Percentiles rank a stretch among this genome's conserved stretches.
Evolutionary conservation across 2,329 filamentous ascomycete genomes (phyloP).

Genomic region (Hortaea werneckii): DNA sequence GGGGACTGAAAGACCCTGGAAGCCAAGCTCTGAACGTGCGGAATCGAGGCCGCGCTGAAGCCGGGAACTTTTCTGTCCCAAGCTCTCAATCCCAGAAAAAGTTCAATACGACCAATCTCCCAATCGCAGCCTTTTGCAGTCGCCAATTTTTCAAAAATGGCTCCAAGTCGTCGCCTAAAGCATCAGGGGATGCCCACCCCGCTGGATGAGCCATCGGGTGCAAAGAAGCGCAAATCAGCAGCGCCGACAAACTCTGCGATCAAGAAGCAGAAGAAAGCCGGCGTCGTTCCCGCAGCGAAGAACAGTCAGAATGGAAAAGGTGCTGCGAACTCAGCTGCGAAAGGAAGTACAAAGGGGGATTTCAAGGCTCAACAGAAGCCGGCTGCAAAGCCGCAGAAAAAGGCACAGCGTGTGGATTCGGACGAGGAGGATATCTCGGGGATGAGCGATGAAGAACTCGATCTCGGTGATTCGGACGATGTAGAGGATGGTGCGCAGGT

Average conservation of each 20-base stretch:
- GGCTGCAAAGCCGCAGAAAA: slow-evolving; percentile 19
- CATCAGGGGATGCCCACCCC: slow-evolving; percentile 83
- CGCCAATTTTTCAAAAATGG: neutral
- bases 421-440: slow-evolving; percentile 25
- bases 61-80: too few relatives aligned
- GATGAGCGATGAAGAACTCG: slow-evolving; percentile 21
- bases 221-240: slow-evolving; percentile 78
- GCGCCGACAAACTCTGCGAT: slow-evolving; percentile 43
- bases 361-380: slow-evolving; percentile 25
- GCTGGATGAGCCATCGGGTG: slow-evolving; percentile 64
- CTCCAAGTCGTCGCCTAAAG: slow-evolving; percentile 78
- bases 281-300: slow-evolving; percentile 33
- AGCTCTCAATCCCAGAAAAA: too few relatives aligned
- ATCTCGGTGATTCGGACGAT: slow-evolving; percentile 31
- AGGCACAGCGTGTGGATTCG: slow-evolving; percentile 22
- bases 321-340: slow-evolving; percentile 21
- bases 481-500: slow-evolving; percentile 35
- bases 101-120: too few relatives aligned
- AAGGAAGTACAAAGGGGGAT: slow-evolving; percentile 19
- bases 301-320: slow-evolving; percentile 19
- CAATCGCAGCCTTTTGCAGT: too few relatives aligned
- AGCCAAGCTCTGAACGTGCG: too few relatives aligned
- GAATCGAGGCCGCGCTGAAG: too few relatives aligned
- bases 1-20: too few relatives aligned
- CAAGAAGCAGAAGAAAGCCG: slow-evolving; percentile 56